phyloP scores from a whole-genome alignment of 177 flowering plant genomes.

The Vitis hybrid region DNA sequence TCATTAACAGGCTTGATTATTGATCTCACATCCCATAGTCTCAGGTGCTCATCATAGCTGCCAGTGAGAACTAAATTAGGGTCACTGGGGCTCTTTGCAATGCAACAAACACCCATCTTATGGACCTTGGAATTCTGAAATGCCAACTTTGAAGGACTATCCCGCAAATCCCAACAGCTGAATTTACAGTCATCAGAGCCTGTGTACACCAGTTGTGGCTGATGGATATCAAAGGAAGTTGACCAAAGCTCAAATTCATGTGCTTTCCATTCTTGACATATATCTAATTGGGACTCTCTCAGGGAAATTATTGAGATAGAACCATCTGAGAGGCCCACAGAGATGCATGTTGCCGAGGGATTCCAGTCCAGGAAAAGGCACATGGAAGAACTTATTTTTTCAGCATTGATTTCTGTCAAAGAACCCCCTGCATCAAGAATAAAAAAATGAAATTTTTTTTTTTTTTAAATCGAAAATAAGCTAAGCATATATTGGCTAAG shows the following conservation, averaged over 20 bases:
- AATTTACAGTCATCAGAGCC: slow-evolving; percentile 95
- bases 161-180: slow-evolving; percentile 85
- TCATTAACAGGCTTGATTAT: slow-evolving; percentile 65
- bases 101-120: slow-evolving; percentile 88
- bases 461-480: background rate
- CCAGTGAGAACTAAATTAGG: slow-evolving; percentile 72
- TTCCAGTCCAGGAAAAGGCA: slow-evolving; percentile 93
- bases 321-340: slow-evolving; percentile 85
- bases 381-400: slow-evolving; percentile 74
- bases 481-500: background rate
- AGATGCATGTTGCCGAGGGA: slow-evolving; percentile 59
- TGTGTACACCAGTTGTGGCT: slow-evolving; percentile 72
- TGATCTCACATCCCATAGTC: slow-evolving; percentile 88
- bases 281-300: slow-evolving; percentile 46
- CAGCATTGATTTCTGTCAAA: slow-evolving; percentile 42
- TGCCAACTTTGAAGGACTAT: slow-evolving; percentile 41
- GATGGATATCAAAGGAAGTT: slow-evolving; percentile 72
- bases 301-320: slow-evolving; percentile 56
- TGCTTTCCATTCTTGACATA: slow-evolving; percentile 68
- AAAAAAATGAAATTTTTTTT: no score
- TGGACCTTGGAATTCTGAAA: slow-evolving; percentile 74
- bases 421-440: slow-evolving; percentile 34
- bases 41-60: slow-evolving; percentile 78
- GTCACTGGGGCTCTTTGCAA: slow-evolving; percentile 56
- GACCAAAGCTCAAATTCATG: slow-evolving; percentile 95